These are phyloP conservation scores for Asclepias syriaca DNA, from an alignment of 257 asterid species.

Conservation along the genomic window DNA sequence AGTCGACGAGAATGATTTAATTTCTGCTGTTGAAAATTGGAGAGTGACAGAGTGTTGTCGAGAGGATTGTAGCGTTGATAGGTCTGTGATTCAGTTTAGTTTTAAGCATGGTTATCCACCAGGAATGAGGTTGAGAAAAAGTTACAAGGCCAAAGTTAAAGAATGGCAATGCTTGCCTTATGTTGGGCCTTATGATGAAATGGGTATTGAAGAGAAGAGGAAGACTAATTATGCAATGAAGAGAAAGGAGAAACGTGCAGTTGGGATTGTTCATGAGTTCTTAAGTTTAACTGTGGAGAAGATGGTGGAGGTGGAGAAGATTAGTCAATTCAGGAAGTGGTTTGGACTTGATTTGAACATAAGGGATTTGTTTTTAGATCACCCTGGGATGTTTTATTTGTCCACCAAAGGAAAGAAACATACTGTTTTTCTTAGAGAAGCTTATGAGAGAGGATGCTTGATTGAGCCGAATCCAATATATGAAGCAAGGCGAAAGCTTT, in stretches of 20 bases:
- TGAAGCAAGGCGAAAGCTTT: constrained; percentile 77
- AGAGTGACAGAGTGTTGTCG: constrained; percentile 65
- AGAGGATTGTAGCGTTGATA: constrained; percentile 51
- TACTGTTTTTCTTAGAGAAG: constrained; percentile 79
- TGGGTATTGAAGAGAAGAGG: constrained; percentile 34
- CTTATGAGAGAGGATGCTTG: constrained; percentile 83
- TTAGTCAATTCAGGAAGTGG: constrained; percentile 87
- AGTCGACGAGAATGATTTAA: constrained; percentile 34
- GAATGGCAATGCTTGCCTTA: constrained; percentile 78
- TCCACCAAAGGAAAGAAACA: constrained; percentile 85
- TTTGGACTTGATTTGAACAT: constrained; percentile 78
- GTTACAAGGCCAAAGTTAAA: constrained; percentile 57
- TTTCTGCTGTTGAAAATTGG: constrained; percentile 72
- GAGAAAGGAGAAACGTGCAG: constrained; percentile 82
- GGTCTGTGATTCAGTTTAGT: constrained; percentile 43
- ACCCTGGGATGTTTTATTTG: constrained; percentile 80
- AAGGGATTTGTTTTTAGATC: constrained; percentile 82
- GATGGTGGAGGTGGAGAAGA: constrained; percentile 94
- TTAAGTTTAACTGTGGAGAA: constrained; percentile 91
- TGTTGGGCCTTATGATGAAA: constrained; percentile 64
- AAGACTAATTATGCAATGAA: constrained; percentile 36
- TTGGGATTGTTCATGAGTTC: constrained; percentile 83
- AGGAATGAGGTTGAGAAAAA: constrained; percentile 69
- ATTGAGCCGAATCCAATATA: constrained; percentile 69
- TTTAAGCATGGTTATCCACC: constrained; percentile 81